These are phyloP conservation scores for Globisporangium cederbergense DNA, from an alignment of 352 stramenopile species.

Conservation along the genomic window DNA sequence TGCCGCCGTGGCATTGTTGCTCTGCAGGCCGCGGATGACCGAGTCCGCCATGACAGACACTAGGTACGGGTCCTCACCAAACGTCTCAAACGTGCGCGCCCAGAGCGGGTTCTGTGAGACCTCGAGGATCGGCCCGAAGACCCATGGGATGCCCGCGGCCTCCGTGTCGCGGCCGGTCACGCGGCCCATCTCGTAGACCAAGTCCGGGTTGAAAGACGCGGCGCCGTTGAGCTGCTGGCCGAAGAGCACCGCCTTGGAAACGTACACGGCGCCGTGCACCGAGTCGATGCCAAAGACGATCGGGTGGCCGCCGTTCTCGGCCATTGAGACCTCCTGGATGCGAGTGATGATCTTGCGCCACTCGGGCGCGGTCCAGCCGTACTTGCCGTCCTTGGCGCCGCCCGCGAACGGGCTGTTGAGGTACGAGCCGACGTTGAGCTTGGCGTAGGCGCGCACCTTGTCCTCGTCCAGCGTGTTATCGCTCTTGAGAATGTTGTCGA, in stretches of 20 bases:
- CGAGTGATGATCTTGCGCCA: constrained; percentile 69
- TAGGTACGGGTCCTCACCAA: constrained; percentile 90
- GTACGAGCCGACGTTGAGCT: constrained; percentile 85
- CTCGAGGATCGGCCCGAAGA: constrained; percentile 89
- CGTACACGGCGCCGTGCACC: constrained; percentile 89
- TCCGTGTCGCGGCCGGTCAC: constrained; percentile 83
- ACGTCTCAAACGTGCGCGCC: constrained; percentile 92
- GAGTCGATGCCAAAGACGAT: constrained; percentile 89
- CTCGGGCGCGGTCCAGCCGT: constrained; percentile 37
- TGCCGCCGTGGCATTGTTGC: constrained; percentile 54
- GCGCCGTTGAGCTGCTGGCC: constrained; percentile 88
- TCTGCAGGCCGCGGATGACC: constrained; percentile 83
- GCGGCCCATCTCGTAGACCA: constrained; percentile 64
- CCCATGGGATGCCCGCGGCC: constrained; percentile 84
- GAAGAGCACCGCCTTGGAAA: constrained; percentile 74
- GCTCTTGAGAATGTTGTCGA: constrained; percentile 46
- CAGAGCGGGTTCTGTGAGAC: constrained; percentile 87
- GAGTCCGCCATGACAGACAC: constrained; percentile 76
- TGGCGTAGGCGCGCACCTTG: constrained; percentile 50
- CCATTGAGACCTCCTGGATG: constrained; percentile 78
- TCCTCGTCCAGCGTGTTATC: constrained; percentile 40
- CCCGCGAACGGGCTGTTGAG: constrained; percentile 70
- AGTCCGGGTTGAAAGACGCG: constrained; percentile 83
- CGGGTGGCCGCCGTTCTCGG: constrained; percentile 55
- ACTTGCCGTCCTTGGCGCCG: constrained; percentile 26